These are phyloP conservation scores for Candida germanica DNA, from an alignment of 805 yeast species.

Conservation along the genomic window DNA sequence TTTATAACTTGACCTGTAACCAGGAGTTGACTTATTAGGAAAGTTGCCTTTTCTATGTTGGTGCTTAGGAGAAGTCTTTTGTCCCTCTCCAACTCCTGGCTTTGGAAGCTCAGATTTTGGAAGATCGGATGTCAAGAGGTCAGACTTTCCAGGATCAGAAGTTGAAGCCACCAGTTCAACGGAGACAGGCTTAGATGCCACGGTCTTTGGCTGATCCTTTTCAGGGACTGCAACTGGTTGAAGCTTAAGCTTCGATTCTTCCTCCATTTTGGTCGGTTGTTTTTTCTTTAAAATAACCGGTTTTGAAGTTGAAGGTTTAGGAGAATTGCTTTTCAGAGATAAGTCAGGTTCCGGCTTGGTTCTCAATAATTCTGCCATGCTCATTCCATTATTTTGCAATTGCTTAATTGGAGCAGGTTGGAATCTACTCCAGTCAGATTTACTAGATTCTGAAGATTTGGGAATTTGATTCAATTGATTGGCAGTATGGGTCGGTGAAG, in stretches of 20 bases:
- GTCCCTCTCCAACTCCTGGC: too few species aligned
- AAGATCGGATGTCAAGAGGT: too few species aligned
- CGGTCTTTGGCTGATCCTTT: too few species aligned
- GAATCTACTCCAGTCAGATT: conserved; percentile 1
- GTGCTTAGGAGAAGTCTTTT: too few species aligned
- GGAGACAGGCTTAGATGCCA: too few species aligned
- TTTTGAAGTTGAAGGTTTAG: conserved; percentile 24
- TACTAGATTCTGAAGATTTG: not conserved
- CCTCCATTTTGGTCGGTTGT: conserved; percentile 1
- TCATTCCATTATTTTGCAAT: conserved; percentile 21
- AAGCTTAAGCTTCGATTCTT: not conserved
- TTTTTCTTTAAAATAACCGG: conserved; percentile 42
- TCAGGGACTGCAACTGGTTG: not conserved
- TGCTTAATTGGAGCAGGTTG: conserved; percentile 21
- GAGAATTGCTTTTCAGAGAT: conserved; percentile 16
- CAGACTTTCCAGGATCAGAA: too few species aligned
- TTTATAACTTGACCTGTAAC: too few species aligned
- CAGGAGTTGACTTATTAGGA: too few species aligned
- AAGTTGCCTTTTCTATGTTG: too few species aligned
- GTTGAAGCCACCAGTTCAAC: too few species aligned
- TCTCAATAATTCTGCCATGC: conserved; percentile 40
- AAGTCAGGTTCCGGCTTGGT: conserved; percentile 14
- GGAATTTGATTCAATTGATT: not conserved
- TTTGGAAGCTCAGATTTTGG: too few species aligned
- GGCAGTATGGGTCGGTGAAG: not conserved